Evolutionary conservation across 2,329 filamentous ascomycete genomes (phyloP).

Genomic region (Fusarium proliferatum): DNA sequence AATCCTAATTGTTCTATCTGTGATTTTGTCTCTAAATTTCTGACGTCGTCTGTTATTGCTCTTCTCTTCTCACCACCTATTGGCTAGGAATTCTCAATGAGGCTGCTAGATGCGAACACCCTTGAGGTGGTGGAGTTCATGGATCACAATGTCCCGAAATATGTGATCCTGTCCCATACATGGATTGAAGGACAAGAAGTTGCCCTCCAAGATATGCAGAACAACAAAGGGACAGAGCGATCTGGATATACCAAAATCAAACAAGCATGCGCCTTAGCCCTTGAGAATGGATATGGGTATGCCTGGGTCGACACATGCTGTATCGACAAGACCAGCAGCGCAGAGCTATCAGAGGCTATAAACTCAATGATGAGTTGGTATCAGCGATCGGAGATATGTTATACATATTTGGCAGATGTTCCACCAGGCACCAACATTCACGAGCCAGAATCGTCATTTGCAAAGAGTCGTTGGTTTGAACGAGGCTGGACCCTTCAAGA

Average conservation of each 20-base stretch:
- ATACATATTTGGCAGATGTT: neutral
- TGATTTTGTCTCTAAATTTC: too few relatives aligned
- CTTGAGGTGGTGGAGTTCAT: neutral
- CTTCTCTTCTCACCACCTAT: neutral
- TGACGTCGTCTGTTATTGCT: rapidly evolving
- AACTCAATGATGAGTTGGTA: neutral
- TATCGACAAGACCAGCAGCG: neutral
- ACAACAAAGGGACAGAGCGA: rapidly evolving
- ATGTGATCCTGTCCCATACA: neutral
- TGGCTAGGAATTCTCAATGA: neutral
- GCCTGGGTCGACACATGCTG: neutral
- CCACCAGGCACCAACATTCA: neutral
- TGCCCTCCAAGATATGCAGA: neutral
- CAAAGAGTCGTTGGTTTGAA: neutral
- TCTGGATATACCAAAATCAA: neutral
- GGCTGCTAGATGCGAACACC: rapidly evolving
- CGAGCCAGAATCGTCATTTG: neutral
- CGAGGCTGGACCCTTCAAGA: neutral
- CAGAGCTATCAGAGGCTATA: neutral
- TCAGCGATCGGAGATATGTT: neutral
- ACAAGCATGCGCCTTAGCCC: neutral
- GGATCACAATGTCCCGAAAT: neutral
- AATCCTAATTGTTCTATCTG: too few relatives aligned
- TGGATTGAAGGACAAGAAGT: neutral
- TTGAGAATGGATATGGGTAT: neutral